Evolutionary conservation across 495 filamentous ascomycete genomes (phyloP).

Genomic region (Alectoria sarmentosa): DNA sequence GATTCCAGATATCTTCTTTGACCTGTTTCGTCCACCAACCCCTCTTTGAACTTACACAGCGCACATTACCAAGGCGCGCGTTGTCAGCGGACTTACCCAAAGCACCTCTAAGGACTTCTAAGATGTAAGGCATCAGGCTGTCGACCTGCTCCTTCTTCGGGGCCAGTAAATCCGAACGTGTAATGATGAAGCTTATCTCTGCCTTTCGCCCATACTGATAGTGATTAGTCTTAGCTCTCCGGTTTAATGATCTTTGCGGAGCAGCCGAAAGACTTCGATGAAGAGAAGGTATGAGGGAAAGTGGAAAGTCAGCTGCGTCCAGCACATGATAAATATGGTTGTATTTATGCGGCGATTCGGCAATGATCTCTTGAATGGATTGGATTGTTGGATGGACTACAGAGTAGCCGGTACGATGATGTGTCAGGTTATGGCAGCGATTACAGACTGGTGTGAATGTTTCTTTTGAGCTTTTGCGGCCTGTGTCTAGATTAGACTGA

Average conservation of each 20-base stretch:
- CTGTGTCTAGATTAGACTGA: constrained; percentile 3
- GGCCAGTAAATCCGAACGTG: constrained; percentile 76
- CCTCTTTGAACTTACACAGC: constrained; percentile 74
- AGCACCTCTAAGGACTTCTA: constrained; percentile 62
- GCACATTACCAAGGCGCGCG: constrained; percentile 71
- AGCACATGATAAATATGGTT: constrained; percentile 97
- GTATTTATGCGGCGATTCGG: constrained; percentile 72
- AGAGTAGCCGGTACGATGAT: constrained; percentile 62
- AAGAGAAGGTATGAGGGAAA: constrained; percentile 72
- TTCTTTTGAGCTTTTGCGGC: neutral
- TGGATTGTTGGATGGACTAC: constrained; percentile 71
- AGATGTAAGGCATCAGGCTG: constrained; percentile 71
- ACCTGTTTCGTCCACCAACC: constrained; percentile 83
- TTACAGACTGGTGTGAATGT: constrained; percentile 58
- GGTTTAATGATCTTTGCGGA: constrained; percentile 66
- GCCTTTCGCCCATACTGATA: constrained; percentile 54
- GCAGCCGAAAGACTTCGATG: constrained; percentile 50
- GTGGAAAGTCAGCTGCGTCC: constrained; percentile 95
- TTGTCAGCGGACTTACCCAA: constrained; percentile 54
- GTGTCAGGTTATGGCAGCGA: constrained; percentile 72
- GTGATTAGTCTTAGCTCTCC: constrained; percentile 56
- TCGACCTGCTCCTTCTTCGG: constrained; percentile 75
- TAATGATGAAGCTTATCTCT: constrained; percentile 79
- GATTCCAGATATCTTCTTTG: constrained; percentile 72
- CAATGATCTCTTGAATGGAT: constrained; percentile 71